Evolutionary conservation across 306 rosid species (phyloP).

Genomic region (Luffa acutangula): DNA sequence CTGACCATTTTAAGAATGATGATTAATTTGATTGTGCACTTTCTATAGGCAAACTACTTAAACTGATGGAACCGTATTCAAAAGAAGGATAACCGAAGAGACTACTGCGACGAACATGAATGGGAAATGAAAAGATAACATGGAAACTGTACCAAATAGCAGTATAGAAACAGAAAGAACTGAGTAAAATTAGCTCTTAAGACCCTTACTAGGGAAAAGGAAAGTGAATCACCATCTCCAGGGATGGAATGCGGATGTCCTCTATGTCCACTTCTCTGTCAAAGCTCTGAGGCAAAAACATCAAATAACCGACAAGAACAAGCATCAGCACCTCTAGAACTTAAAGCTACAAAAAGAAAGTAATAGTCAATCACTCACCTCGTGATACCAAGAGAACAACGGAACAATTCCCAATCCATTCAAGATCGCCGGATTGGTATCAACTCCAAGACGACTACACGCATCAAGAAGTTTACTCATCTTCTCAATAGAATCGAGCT

Average conservation of each 20-base stretch:
- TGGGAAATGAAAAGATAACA: not conserved
- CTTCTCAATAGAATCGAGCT: constrained; percentile 76
- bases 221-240: constrained; percentile 91
- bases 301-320: not conserved
- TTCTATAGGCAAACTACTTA: not conserved
- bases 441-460: constrained; percentile 60
- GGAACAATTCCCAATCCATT: constrained; percentile 82
- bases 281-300: constrained; percentile 53
- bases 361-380: constrained; percentile 38
- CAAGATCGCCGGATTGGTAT: constrained; percentile 45
- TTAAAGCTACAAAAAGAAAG: constrained; percentile 4
- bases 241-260: constrained; percentile 39
- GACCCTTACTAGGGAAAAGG: constrained; percentile 44
- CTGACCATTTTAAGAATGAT: not conserved
- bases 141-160: not conserved
- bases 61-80: not conserved
- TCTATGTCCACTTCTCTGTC: constrained; percentile 73
- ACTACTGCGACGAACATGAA: not conserved
- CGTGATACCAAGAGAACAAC: constrained; percentile 89
- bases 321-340: not conserved
- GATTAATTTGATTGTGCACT: not conserved
- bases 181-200: constrained; percentile 1
- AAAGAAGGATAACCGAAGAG: not conserved
- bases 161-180: not conserved
- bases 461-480: constrained; percentile 52